Base-by-base conservation (phyloP, 208 protist species). In the Acanthamoeba royreba region DNA sequence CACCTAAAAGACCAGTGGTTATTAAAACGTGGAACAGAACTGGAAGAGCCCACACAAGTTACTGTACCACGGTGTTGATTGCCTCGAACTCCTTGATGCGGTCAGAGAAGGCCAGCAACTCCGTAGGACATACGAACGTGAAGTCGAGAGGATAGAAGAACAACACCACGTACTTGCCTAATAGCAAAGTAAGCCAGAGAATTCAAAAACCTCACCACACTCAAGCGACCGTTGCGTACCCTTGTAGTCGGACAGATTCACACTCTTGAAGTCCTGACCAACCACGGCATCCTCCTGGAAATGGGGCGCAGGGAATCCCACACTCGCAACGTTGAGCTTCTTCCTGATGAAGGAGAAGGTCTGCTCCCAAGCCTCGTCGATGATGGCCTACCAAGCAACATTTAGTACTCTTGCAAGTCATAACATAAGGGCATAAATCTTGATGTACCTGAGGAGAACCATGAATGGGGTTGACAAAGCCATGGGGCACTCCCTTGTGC, bases 141-240 rank as follows among this genome's bases (percentile, higher is more conserved):
- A 99, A 99, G 96, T 99, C 98, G 38, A 99, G 92, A 38, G 98
- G 98, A 95, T 99, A 99, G 97, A 99, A 99, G 98, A 99, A 99
- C 43, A 99, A 97, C 55, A 99, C 98, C 38, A 99, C 93, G 95
- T 98, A 99, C 93, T 97, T 97, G 63, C 95, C 95, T 96, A 52
- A 28, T 9, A 19, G 19, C 9, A 55, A 55, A 55, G 13, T 9
- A 55, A 19, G 19, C 13, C 49, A 19, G 13, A 55, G 13, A 55
- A 55, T 55, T 9, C 49, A 55, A 25, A 55, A 55, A 55, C 13
- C 19, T 55, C 9, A 55, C 49, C 13, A 9, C 49, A 55, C 49
- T 25, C 19, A 55, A 55, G 19, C 52, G 19, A 58, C 52, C 77
- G 49, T 19, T 55, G 49, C 49, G 77, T 90, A 90, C 83, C 83